Conservation (phyloP, 768 basidiomycete genomes). For the Trametes cubensis region DNA sequence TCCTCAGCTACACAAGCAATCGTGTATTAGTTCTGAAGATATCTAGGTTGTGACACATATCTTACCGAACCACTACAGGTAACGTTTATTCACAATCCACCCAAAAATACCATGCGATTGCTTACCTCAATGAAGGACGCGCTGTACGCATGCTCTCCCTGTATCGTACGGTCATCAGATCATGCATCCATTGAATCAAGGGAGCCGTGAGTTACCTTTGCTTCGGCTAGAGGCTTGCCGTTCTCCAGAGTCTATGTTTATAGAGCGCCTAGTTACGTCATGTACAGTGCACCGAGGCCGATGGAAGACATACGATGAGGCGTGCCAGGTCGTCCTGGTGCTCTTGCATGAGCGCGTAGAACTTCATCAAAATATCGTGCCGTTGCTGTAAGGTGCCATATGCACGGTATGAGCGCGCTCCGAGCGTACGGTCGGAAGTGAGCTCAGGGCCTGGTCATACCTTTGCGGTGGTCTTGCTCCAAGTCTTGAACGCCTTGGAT, state of each 20-base stretch:
- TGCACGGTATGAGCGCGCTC: neutral
- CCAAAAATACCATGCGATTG: slow-evolving; percentile 27
- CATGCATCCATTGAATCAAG: neutral
- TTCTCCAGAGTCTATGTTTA: slow-evolving; percentile 82
- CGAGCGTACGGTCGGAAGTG: neutral
- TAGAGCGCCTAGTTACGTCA: neutral
- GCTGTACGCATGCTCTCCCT: slow-evolving; percentile 86
- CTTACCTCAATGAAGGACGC: slow-evolving; percentile 81
- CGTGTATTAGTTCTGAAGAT: neutral
- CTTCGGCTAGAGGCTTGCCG: slow-evolving; percentile 87
- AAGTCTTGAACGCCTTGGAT: slow-evolving; percentile 74
- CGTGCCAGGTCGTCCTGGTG: slow-evolving; percentile 85
- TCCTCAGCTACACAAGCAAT: slow-evolving; percentile 68
- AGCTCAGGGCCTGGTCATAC: slow-evolving; percentile 40
- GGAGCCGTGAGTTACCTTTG: slow-evolving; percentile 52
- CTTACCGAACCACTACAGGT: slow-evolving; percentile 78
- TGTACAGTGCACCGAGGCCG: no score
- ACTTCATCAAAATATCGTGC: slow-evolving; percentile 81
- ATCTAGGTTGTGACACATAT: neutral
- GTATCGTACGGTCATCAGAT: neutral
- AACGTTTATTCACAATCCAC: slow-evolving; percentile 13
- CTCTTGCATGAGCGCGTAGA: slow-evolving; percentile 77
- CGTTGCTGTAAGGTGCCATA: slow-evolving; percentile 52
- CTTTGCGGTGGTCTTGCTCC: slow-evolving; percentile 88
- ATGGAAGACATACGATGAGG: slow-evolving; percentile 65